Evolutionary conservation across 495 filamentous ascomycete species (phyloP).

Genomic region (Neurospora tetraspora): DNA sequence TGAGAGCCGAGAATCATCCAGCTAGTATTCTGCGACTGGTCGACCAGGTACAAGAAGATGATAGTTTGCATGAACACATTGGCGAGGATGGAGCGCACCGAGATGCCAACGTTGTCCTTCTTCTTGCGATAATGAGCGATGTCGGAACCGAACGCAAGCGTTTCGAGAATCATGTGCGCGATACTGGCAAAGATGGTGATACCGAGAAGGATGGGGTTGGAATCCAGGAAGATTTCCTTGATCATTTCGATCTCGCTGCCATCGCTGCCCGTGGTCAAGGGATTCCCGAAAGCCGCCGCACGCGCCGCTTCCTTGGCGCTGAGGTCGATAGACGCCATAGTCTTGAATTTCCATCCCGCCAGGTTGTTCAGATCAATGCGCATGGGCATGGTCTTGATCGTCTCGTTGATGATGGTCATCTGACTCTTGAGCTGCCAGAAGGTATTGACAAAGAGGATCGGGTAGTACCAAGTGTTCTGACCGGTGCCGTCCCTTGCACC

Average conservation of each 20-base stretch:
- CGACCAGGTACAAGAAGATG: constrained; percentile 96
- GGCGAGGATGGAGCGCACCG: constrained; percentile 87
- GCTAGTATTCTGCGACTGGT: constrained; percentile 93
- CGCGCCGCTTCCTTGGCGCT: constrained; percentile 71
- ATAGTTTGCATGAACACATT: constrained; percentile 97
- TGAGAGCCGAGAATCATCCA: constrained; percentile 98
- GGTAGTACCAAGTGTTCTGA: constrained; percentile 92
- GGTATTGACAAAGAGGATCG: constrained; percentile 82
- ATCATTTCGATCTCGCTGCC: constrained; percentile 82
- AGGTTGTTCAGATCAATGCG: constrained; percentile 77
- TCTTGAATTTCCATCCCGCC: constrained; percentile 82
- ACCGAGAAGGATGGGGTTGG: constrained; percentile 80
- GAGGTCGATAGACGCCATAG: constrained; percentile 75
- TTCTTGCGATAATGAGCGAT: constrained; percentile 98
- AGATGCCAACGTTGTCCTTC: constrained; percentile 96
- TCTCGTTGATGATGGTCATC: constrained; percentile 89
- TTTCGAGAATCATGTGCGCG: constrained; percentile 91
- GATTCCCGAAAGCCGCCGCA: constrained; percentile 53
- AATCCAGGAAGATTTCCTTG: constrained; percentile 88
- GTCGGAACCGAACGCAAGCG: constrained; percentile 93
- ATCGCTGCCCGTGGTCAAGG: constrained; percentile 47
- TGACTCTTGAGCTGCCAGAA: constrained; percentile 93
- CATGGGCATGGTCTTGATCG: constrained; percentile 71
- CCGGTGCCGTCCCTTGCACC: constrained; percentile 69
- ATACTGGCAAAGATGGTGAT: constrained; percentile 79